Base-by-base conservation (phyloP, 768 basidiomycete genomes). In the Pleurotus giganteus region DNA sequence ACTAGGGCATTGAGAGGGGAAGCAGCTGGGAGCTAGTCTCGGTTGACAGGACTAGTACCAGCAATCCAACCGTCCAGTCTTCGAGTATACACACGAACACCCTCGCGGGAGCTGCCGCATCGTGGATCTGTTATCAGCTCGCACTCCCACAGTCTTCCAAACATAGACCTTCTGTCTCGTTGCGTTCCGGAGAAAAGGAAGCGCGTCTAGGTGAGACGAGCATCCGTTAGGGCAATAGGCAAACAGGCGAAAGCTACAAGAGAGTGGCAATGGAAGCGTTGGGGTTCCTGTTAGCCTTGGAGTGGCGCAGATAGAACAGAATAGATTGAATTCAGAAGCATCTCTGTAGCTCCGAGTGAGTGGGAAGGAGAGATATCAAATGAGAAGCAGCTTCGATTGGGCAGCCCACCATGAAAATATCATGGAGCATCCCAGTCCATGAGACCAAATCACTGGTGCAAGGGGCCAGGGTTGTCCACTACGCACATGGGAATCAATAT, bases 261-360 rank as follows among this genome's bases (percentile, higher is more conserved):
- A 23, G 26, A 17, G 26, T 11, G 26, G 9, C 19, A 23, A 45
- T 8, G 44, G 26, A 27, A 45, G 44, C 27, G 26, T 12, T 45
- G 26, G 23, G 17, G 21, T 11, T 45, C 19, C 24, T 13, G 23
- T 45, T 45, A 45, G 44, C 44, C 44, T 45, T 45, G 27, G 23
- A 2, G 44, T 45, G 44, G 24, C 44, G 44, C 26, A 45, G 44
- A 45, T 45, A 45, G 44, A 45, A 45, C 44, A 45, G 17, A 45
- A 19, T 2, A 19, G 9, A 45, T 11, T 26, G 44, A 45, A 45
- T 26, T 45, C 21, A 24, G 44, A 45, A 45, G 44, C 44, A 41
- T 7, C 39, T 13, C 15, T 21, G 4, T 23, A 24, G 26, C 44
- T 45, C 24, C 44, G 26, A 27, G 44, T 11, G 44, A 45, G 26